phyloP scores from a whole-genome alignment of 495 filamentous ascomycete species.

The Xylaria bambusicola region DNA sequence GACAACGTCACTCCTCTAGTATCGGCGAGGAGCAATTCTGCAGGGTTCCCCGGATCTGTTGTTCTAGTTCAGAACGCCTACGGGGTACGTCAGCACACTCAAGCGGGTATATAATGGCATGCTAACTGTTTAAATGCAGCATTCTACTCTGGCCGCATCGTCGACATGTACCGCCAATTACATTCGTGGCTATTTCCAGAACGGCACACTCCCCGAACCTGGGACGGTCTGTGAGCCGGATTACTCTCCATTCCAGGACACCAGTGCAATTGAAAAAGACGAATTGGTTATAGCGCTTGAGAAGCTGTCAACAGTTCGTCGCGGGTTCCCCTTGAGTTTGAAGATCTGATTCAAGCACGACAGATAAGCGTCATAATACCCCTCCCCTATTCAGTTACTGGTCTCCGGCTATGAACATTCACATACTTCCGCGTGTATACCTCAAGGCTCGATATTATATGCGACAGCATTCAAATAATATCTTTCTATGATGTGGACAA shows the following conservation, averaged over 20 bases:
- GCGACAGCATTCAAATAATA: background rate
- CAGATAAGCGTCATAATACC: background rate
- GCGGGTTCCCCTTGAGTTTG: conserved; percentile 4
- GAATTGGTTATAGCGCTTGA: conserved; percentile 20
- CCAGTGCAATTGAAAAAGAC: conserved; percentile 1
- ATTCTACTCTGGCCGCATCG: conserved; percentile 39
- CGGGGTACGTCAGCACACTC: conserved; percentile 35
- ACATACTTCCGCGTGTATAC: no score
- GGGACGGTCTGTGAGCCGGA: conserved; percentile 38
- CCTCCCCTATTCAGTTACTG: background rate
- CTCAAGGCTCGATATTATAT: no score
- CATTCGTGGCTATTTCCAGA: conserved; percentile 39
- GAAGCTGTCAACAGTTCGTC: conserved; percentile 18
- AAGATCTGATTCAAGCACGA: background rate
- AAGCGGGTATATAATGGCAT: background rate
- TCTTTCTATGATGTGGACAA: background rate
- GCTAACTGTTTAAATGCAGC: conserved; percentile 20
- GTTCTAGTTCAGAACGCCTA: conserved; percentile 58
- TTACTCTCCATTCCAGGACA: conserved; percentile 26
- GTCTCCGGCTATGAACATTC: no score
- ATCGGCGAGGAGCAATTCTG: conserved; percentile 52
- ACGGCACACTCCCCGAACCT: conserved; percentile 32
- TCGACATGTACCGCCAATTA: conserved; percentile 37
- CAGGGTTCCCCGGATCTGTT: conserved; percentile 51
- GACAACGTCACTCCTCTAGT: conserved; percentile 60